Percentiles rank a stretch among this genome's conserved stretches.
Conservation (phyloP, 169 alveolate genomes). For the Plasmodium vivax region DNA sequence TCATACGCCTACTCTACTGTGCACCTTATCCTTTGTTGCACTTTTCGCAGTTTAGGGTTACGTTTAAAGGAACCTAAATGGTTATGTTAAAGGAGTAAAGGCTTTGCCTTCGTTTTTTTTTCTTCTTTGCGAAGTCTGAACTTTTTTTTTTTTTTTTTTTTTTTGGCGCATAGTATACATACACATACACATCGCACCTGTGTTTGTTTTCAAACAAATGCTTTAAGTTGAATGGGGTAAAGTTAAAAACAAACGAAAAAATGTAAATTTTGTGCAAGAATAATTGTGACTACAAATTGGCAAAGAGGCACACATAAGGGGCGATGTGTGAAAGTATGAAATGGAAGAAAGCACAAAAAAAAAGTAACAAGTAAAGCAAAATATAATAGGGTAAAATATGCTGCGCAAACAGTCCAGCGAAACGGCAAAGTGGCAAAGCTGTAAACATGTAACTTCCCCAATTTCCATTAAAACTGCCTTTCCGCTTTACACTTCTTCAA, state of each 20-base stretch:
- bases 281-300: background rate
- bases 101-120: background rate
- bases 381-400: background rate
- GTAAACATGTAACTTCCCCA: background rate
- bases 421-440: background rate
- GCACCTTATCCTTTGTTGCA: constrained; percentile 1
- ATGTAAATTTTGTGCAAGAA: background rate
- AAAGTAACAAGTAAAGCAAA: background rate
- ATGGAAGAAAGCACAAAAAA: background rate
- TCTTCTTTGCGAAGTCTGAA: constrained; percentile 10
- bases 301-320: background rate
- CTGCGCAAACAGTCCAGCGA: background rate
- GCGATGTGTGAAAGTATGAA: background rate
- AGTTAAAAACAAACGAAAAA: background rate
- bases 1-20: background rate
- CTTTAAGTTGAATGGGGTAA: background rate
- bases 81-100: background rate
- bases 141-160: constrained; percentile 3
- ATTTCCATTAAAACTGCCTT: constrained; percentile 23
- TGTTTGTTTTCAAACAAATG: background rate
- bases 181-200: background rate
- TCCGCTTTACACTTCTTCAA: constrained; percentile 27
- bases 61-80: background rate
- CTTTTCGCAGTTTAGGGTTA: background rate
- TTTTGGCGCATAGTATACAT: background rate